Evolutionary conservation across 1,284 basidiomycete species (phyloP), one percentile per base, ranked within the genome.

Genomic region (Ustilago bromivora): DNA sequence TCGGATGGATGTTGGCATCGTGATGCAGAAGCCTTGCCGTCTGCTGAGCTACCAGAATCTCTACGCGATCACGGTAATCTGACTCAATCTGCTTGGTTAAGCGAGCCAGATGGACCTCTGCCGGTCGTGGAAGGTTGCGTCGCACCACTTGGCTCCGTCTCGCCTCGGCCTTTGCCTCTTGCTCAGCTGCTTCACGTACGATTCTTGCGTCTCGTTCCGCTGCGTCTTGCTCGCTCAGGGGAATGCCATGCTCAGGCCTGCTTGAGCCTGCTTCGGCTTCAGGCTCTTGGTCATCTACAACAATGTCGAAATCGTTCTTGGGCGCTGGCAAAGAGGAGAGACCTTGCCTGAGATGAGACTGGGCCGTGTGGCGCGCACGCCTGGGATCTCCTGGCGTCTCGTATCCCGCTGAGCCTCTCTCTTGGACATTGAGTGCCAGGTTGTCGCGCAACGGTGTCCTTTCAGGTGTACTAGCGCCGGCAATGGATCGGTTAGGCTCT

Each of bases 231-330:
- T 78, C 76, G 34, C 41, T 61, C 28, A 71, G 38, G 0, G 66
- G n/a, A 17, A 62, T 41, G 15, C 60, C 61, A 4, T 66, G 68
- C 11, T 76, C 73, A 0, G 54, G 32, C 31, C 47, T 19, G 47
- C 55, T 40, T 31, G 57, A 28, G 28, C 53, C 47, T 15, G 61
- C 60, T 23, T 62, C 47, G 7, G 66, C 52, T 28, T 70, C 79
- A 1, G 49, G 53, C 5, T 73, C 63, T 4, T 73, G 59, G 4
- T 66, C 90, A 5, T 94, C 94, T 5, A 98, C 91, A 31, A 96
- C 90, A 51, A 99, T 88, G 87, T 99, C 96, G 82, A 98, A 99
- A 87, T 99, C 96, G 86, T 99, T 99, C 88, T 98, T 95, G 0
- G 97, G 96, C 77, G 91, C 92, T 0, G 97, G 97, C 17, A 99